phyloP scores from a whole-genome alignment of 495 filamentous ascomycete genomes.

The Trichoderma parareesei region DNA sequence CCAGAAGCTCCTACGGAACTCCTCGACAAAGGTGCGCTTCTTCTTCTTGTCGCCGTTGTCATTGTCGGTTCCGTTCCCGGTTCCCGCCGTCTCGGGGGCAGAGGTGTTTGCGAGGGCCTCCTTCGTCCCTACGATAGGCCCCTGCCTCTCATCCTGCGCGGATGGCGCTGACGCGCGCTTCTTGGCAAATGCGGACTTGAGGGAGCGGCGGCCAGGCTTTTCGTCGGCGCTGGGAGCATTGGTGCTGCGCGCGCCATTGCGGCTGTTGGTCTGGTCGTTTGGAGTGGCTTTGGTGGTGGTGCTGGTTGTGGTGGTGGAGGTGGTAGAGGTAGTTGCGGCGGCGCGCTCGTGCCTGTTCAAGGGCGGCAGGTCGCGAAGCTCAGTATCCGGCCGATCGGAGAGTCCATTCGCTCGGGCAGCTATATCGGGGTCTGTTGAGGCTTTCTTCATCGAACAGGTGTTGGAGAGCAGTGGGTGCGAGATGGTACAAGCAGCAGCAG shows the following conservation, averaged over 20 bases:
- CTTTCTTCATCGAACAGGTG: conserved; percentile 55
- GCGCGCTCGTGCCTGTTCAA: conserved; percentile 14
- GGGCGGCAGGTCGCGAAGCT: conserved; percentile 23
- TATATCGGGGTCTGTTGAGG: conserved; percentile 45
- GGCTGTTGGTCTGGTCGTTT: not conserved
- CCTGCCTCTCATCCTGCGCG: conserved; percentile 47
- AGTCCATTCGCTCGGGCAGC: conserved; percentile 53
- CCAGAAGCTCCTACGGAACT: conserved; percentile 45
- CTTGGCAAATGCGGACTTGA: conserved; percentile 13
- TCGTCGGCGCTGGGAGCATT: conserved; percentile 1
- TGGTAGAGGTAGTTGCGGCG: conserved; percentile 10
- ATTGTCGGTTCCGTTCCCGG: not conserved
- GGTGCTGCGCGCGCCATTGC: not conserved
- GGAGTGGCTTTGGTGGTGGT: not conserved
- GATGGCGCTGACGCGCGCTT: conserved; percentile 32
- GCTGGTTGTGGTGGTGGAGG: not conserved
- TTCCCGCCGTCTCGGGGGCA: not conserved
- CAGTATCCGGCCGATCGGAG: conserved; percentile 19
- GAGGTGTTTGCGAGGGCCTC: conserved; percentile 3
- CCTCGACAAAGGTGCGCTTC: conserved; percentile 35
- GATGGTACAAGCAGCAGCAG: not conserved
- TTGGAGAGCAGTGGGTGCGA: not conserved
- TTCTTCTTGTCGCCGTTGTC: conserved; percentile 20
- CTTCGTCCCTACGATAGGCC: conserved; percentile 42
- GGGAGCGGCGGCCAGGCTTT: conserved; percentile 20